Evolutionary conservation across 345 rosid species (phyloP).

Genomic region (Mallotus nudiflorus): DNA sequence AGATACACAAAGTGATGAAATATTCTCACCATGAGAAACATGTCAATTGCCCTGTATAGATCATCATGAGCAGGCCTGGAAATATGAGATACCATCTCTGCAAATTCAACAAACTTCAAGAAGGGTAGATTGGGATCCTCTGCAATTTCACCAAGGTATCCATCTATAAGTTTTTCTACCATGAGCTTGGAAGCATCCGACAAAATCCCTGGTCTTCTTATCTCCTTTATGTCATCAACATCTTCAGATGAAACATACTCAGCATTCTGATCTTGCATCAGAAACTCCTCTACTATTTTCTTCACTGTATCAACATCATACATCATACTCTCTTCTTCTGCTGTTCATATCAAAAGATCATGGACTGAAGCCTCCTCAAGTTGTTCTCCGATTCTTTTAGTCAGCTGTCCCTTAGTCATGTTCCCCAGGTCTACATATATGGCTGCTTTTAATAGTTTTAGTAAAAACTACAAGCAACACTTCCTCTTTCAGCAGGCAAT

Average conservation of each 20-base stretch:
- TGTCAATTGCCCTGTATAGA: slow-evolving; percentile 81
- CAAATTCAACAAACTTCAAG: slow-evolving; percentile 59
- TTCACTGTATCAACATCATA: slow-evolving; percentile 64
- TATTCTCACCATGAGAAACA: slow-evolving; percentile 70
- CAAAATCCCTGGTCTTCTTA: slow-evolving; percentile 51
- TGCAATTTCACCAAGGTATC: slow-evolving; percentile 73
- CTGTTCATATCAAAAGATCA: slow-evolving; percentile 60
- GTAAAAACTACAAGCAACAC: slow-evolving; percentile 76
- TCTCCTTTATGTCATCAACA: slow-evolving; percentile 39
- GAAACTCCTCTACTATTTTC: slow-evolving; percentile 58
- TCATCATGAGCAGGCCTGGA: slow-evolving; percentile 81
- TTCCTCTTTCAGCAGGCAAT: slow-evolving; percentile 65
- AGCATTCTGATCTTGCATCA: slow-evolving; percentile 49
- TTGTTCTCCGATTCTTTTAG: slow-evolving; percentile 64
- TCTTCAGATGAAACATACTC: slow-evolving; percentile 46
- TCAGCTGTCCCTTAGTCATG: slow-evolving; percentile 43
- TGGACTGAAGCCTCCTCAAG: slow-evolving; percentile 70
- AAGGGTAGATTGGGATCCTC: slow-evolving; percentile 65
- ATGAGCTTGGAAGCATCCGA: slow-evolving; percentile 84
- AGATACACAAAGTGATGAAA: background rate
- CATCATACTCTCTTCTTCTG: slow-evolving; percentile 50
- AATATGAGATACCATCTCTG: slow-evolving; percentile 60
- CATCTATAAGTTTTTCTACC: slow-evolving; percentile 75
- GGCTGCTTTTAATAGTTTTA: slow-evolving; percentile 75
- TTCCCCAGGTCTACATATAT: slow-evolving; percentile 54